A percentile compares a stretch with the other conserved stretches of the same genome.
phyloP scores from a whole-genome alignment of 2,329 filamentous ascomycete genomes.

The Fusarium udum region DNA sequence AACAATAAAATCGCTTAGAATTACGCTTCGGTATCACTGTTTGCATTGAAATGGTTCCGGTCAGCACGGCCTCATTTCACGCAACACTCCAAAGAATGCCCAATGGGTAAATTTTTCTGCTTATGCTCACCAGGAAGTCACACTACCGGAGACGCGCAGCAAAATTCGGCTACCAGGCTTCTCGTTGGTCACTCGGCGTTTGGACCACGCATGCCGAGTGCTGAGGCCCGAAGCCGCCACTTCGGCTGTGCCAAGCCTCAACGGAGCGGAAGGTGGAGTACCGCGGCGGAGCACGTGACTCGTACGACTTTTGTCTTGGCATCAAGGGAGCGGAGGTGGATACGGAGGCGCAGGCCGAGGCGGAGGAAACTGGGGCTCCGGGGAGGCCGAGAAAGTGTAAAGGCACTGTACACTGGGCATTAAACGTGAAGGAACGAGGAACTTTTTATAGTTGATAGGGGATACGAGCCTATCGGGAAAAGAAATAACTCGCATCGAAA shows the following conservation, averaged over 20 bases:
- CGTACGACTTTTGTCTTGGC: conserved; percentile 23
- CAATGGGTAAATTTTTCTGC: neutral
- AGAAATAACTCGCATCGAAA: neutral
- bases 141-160: neutral
- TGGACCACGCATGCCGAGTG: conserved; percentile 4
- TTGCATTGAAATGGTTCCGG: neutral
- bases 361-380: conserved; percentile 1
- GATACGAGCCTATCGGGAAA: neutral
- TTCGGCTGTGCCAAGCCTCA: conserved; percentile 15
- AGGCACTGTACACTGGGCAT: neutral
- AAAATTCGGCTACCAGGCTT: neutral
- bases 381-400: conserved; percentile 4
- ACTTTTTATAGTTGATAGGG: neutral
- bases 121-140: conserved; percentile 3
- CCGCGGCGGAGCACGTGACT: conserved; percentile 41
- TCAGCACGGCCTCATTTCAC: neutral
- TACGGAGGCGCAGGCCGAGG: conserved; percentile 3
- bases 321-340: conserved; percentile 7
- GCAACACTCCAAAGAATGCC: neutral
- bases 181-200: conserved; percentile 2
- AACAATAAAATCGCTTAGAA: neutral
- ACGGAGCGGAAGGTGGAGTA: conserved; percentile 27
- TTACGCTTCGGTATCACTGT: neutral
- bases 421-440: neutral
- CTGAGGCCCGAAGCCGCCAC: conserved; percentile 20